phyloP scores from a whole-genome alignment of 1,284 basidiomycete genomes.

The Anthracocystis setariae region DNA sequence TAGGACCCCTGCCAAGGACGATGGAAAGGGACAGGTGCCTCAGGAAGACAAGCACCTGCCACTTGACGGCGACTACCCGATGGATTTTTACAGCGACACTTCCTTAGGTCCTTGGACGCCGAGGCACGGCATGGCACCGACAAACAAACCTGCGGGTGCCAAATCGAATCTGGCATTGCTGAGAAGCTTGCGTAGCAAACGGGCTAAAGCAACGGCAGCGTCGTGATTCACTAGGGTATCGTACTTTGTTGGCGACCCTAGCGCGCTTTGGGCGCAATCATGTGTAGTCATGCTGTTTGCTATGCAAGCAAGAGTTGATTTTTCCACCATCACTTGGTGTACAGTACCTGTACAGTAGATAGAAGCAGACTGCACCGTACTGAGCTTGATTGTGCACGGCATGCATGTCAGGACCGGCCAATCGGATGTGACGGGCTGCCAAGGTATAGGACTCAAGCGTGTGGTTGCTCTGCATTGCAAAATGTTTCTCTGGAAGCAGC shows the following conservation, averaged over 20 bases:
- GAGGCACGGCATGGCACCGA: constrained; percentile 63
- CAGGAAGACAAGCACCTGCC: constrained; percentile 31
- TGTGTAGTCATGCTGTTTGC: too few species aligned
- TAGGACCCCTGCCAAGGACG: constrained; percentile 56
- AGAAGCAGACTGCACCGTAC: too few species aligned
- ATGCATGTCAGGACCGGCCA: too few species aligned
- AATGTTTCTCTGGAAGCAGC: too few species aligned
- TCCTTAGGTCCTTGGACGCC: constrained; percentile 72
- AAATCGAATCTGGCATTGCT: constrained; percentile 58
- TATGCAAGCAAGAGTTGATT: too few species aligned
- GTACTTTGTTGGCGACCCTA: too few species aligned
- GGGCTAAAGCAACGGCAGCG: constrained; percentile 18
- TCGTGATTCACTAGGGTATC: not conserved
- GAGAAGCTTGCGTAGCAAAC: constrained; percentile 27
- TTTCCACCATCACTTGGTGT: too few species aligned
- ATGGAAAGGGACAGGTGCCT: constrained; percentile 10
- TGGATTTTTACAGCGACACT: constrained; percentile 93
- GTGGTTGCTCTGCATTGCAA: too few species aligned
- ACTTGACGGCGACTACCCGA: constrained; percentile 77
- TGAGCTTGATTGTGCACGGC: too few species aligned
- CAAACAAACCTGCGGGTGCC: constrained; percentile 38
- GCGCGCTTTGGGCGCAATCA: too few species aligned
- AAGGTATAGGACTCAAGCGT: not conserved
- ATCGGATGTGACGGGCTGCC: not conserved
- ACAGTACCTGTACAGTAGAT: too few species aligned